Evolutionary conservation across 73 alveolate genomes (phyloP), one percentile per base, ranked within the genome.

Genomic region (Uronychia binucleata): DNA sequence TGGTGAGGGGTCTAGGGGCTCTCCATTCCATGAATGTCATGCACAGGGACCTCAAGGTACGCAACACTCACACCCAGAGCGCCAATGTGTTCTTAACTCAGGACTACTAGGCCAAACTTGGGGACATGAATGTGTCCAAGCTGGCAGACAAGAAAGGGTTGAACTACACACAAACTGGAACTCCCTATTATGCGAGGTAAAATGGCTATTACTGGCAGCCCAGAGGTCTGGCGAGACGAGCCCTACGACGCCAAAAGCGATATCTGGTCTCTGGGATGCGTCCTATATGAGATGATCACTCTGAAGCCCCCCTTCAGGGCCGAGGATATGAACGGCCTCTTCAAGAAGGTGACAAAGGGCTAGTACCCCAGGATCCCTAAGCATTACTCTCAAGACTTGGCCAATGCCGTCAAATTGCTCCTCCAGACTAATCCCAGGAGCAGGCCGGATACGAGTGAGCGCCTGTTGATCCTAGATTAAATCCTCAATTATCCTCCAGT

Each of bases 111-210:
- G 92, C 78, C 75, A 94, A 94, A 79, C 81, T 94, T 0, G 98
- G 98, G 14, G 98, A 94, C 75, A 81, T 94, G 13, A 94, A 94
- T 79, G 95, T 94, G n/a, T 88, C 97, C 0, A 94, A 94, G 59
- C 94, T 94, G 0, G 80, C 91, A 0, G 77, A 82, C 77, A 84
- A 87, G 27, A 77, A 85, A 31, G 94, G 88, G 1, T 76, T 92
- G 86, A 90, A 88, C 77, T 74, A 76, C 76, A 94, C 98, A 14
- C 86, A 94, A 83, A 91, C 98, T 0, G 98, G 98, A 30, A 94
- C 98, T 28, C 98, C 98, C 19, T 94, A 94, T 80, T 94, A 92
- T 79, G 96, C 97, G n/a, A n/a, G n/a, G n/a, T n/a, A n/a, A 78
- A 91, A 89, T 57, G 94, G 95, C 84, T 11, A 86, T 94, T 58